Percentiles rank a stretch among this genome's conserved stretches.
Evolutionary conservation across 2,329 filamentous ascomycete genomes (phyloP).

Genomic region (Botrytis aclada): DNA sequence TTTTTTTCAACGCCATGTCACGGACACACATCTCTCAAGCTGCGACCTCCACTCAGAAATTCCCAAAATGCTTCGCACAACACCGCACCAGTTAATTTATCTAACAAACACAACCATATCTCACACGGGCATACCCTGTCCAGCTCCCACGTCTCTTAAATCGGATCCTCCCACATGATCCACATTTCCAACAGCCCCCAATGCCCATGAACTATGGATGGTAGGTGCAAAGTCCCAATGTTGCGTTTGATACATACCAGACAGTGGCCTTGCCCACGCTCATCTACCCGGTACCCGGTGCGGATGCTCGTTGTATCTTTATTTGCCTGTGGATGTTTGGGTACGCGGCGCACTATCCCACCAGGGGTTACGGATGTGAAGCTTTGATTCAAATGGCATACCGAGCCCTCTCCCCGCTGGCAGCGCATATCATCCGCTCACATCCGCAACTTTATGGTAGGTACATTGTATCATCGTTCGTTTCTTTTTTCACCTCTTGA

Average conservation of each 20-base stretch:
- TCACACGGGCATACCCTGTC: slow-evolving; percentile 1
- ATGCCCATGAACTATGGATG: background rate
- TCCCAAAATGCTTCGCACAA: slow-evolving; percentile 8
- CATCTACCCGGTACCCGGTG: background rate
- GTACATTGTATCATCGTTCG: background rate
- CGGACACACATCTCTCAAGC: slow-evolving; percentile 4
- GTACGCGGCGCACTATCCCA: slow-evolving; percentile 9
- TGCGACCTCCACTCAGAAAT: background rate
- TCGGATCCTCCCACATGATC: background rate
- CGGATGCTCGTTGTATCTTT: background rate
- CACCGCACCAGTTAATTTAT: background rate
- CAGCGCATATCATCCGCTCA: slow-evolving; percentile 2
- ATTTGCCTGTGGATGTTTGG: slow-evolving; percentile 6
- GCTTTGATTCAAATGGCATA: slow-evolving; percentile 13
- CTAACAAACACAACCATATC: background rate
- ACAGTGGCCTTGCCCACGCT: background rate
- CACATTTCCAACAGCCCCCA: slow-evolving; percentile 1
- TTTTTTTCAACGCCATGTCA: slow-evolving; percentile 17
- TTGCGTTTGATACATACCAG: background rate
- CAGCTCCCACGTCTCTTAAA: slow-evolving; percentile 20
- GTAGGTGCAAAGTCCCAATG: background rate
- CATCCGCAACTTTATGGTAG: background rate
- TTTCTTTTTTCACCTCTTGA: background rate
- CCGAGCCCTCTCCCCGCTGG: background rate
- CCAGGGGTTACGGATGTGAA: slow-evolving; percentile 7